Evolutionary conservation across 495 filamentous ascomycete genomes (phyloP).

Genomic region (Staphylotrichum tortipilum): DNA sequence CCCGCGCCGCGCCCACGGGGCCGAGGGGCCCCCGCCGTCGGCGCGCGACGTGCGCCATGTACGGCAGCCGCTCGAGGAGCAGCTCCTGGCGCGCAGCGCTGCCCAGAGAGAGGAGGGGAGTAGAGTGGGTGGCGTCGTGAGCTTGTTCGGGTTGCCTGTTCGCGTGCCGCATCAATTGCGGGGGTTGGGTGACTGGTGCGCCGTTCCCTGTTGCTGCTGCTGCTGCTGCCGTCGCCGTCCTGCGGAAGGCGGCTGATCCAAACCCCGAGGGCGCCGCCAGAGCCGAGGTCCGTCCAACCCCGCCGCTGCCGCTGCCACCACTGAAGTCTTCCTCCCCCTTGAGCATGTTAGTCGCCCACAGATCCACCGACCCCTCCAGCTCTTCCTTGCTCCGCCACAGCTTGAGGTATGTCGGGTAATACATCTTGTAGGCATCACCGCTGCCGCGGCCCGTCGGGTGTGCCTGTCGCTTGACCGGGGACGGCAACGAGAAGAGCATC

Average conservation of each 20-base stretch:
- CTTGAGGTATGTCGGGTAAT: slow-evolving; percentile 70
- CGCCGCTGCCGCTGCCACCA: too few relatives aligned
- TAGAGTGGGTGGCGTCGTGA: too few relatives aligned
- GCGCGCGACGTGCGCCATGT: slow-evolving; percentile 58
- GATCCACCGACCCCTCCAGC: slow-evolving; percentile 58
- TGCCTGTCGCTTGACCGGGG: slow-evolving; percentile 63
- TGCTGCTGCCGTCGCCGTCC: too few relatives aligned
- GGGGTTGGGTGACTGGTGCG: too few relatives aligned
- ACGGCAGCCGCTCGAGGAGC: slow-evolving; percentile 76
- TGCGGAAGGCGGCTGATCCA: slow-evolving; percentile 38
- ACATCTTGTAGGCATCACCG: slow-evolving; percentile 72
- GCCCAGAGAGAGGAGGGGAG: slow-evolving; percentile 40
- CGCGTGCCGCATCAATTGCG: neutral
- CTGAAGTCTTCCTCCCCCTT: slow-evolving; percentile 45
- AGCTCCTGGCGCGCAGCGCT: slow-evolving; percentile 62
- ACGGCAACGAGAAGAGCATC: slow-evolving; percentile 71
- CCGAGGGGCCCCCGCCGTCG: slow-evolving; percentile 24
- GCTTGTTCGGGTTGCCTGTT: slow-evolving; percentile 1
- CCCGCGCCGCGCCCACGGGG: slow-evolving; percentile 19
- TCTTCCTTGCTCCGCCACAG: slow-evolving; percentile 74
- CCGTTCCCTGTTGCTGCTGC: too few relatives aligned
- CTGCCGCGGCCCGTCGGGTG: slow-evolving; percentile 33
- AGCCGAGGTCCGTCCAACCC: too few relatives aligned
- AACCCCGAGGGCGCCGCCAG: too few relatives aligned
- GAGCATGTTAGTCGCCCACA: slow-evolving; percentile 52